Evolutionary conservation across 495 filamentous ascomycete species (phyloP), one percentile per base, ranked within the genome.

Genomic region (Talaromyces borbonicus): DNA sequence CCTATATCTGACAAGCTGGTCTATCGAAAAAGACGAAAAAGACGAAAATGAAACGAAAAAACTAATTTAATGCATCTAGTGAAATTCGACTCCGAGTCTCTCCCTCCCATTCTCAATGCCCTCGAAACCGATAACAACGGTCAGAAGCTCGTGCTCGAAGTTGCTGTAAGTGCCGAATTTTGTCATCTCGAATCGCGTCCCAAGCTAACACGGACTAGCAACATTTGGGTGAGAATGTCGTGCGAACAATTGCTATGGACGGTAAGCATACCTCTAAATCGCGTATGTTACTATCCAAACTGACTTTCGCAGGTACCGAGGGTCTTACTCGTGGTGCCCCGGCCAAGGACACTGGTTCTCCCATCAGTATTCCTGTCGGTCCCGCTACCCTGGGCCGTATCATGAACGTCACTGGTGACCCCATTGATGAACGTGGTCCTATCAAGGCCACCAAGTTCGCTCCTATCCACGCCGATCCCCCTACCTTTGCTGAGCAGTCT

Each of bases 201-300:
- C 5, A 14, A 35, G 11, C 22, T n/a, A 16, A 54, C 40, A 48
- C 52, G 58, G 63, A 62, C 66, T 62, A 95, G 89, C 92, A 98
- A 95, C 92, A 98, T 80, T 75, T 98, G 72, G 92, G 92, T 75
- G 87, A 98, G 79, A 95, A 85, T 79, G 88, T 95, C 65, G 93
- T 98, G 69, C 84, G 92, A 73, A 90, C 86, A 66, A 98, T 98
- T 93, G 93, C 92, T 72, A 98, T 98, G 92, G 92, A 98, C 73
- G 92, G 92, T 94, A 80, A 69, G 84, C 73, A 48, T 49, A n/a
- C 23, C 43, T 18, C 27, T 29, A 44, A 16, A 30, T 18, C 43
- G 27, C 22, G 8, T 45, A 33, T n/a, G 12, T 26, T 41, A 35
- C 27, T 8, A 48, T 11, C 26, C 41, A 22, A 12, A 33, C 26